Evolutionary conservation across 2,329 filamentous ascomycete species (phyloP).

Genomic region (Colletotrichum destructivum): DNA sequence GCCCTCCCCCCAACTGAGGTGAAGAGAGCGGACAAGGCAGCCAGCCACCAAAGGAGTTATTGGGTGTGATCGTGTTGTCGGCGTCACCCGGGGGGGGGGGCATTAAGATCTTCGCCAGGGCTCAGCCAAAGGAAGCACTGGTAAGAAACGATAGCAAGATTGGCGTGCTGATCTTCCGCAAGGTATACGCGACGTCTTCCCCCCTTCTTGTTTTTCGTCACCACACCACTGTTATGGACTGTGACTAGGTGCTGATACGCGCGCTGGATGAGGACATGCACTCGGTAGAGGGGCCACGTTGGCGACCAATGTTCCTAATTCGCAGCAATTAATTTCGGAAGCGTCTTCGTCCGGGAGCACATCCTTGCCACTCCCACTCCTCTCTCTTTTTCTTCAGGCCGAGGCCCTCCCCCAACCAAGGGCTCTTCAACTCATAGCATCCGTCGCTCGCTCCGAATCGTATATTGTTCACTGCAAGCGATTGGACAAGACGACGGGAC

Average conservation of each 20-base stretch:
- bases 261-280: constrained; percentile 6
- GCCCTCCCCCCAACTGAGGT: constrained; percentile 14
- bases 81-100: too few species aligned
- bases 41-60: not conserved
- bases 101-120: not conserved
- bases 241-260: too few species aligned
- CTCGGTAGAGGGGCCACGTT: constrained; percentile 25
- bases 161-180: constrained; percentile 30
- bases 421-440: not conserved
- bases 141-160: constrained; percentile 33
- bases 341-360: constrained; percentile 28
- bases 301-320: constrained; percentile 22
- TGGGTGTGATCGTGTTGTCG: too few species aligned
- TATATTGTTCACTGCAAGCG: not conserved
- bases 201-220: not conserved
- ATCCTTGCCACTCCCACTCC: constrained; percentile 8
- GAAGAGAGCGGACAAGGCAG: constrained; percentile 20
- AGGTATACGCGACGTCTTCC: constrained; percentile 1
- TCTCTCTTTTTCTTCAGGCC: too few species aligned
- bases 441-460: not conserved
- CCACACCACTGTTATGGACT: not conserved
- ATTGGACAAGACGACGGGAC: not conserved
- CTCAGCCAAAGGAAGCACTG: constrained; percentile 6
- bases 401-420: not conserved
- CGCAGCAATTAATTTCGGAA: constrained; percentile 42